These are phyloP conservation scores for Psilocybe azurescens DNA, from an alignment of 768 basidiomycete genomes.

Conservation along the genomic window DNA sequence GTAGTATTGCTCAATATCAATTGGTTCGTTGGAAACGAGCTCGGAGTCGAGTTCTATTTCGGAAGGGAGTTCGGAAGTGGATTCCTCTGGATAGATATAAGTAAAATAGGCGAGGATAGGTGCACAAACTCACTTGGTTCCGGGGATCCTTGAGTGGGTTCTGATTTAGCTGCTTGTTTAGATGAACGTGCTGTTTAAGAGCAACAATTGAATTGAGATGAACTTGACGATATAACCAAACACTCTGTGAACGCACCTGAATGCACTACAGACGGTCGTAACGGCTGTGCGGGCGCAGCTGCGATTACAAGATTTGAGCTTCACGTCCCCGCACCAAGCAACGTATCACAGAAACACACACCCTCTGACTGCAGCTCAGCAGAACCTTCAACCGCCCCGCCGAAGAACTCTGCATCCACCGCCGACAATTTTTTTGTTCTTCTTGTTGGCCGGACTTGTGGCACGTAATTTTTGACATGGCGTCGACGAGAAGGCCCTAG, in stretches of 20 bases:
- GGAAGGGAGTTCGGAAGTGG: not conserved
- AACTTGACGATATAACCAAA: not conserved
- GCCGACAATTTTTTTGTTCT: slow-evolving; percentile 15
- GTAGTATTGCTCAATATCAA: slow-evolving; percentile 22
- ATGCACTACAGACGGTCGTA: not conserved
- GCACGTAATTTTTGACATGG: slow-evolving; percentile 23
- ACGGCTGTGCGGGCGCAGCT: not conserved
- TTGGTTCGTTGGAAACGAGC: not conserved
- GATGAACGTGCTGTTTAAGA: not conserved
- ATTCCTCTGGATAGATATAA: not conserved
- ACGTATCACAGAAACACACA: not conserved
- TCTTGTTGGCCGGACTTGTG: slow-evolving; percentile 20
- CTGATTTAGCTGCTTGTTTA: not conserved
- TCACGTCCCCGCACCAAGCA: not conserved
- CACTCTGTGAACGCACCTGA: not conserved
- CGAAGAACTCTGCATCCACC: slow-evolving; percentile 23
- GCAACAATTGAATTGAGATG: not conserved
- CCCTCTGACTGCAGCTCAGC: not conserved
- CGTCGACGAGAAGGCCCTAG: slow-evolving; percentile 17
- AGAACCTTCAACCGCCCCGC: not conserved
- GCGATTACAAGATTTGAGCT: not conserved
- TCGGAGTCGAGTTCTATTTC: not conserved
- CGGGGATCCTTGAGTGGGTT: not conserved
- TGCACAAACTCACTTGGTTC: not conserved
- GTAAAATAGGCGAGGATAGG: not conserved